A percentile compares a stretch with the other conserved stretches of the same genome.
phyloP scores from a whole-genome alignment of 164 flowering plant genomes.

The Vitis amurensis region DNA sequence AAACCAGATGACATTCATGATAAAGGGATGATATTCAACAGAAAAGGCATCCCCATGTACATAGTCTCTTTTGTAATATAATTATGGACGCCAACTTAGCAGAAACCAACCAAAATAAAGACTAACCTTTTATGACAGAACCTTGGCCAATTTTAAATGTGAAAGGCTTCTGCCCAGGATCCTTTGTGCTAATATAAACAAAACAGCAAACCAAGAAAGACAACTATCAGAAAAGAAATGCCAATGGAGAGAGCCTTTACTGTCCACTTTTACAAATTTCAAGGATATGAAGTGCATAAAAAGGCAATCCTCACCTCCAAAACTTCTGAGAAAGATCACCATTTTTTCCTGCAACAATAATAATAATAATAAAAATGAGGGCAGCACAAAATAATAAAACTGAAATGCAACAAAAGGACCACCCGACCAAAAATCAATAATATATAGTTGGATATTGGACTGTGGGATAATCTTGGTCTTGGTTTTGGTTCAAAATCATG shows the following conservation, averaged over 20 bases:
- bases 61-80: background rate
- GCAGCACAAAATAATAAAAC: too few relatives aligned
- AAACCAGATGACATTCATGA: background rate
- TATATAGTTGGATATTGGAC: too few relatives aligned
- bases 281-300: background rate
- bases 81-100: too few relatives aligned
- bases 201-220: background rate
- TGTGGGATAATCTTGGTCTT: too few relatives aligned
- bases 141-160: conserved; percentile 80
- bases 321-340: conserved; percentile 75
- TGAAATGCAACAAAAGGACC: too few relatives aligned
- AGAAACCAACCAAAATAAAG: background rate
- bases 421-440: too few relatives aligned
- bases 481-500: too few relatives aligned
- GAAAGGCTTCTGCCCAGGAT: conserved; percentile 93
- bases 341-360: conserved; percentile 64
- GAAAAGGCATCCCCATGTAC: background rate
- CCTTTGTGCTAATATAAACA: conserved; percentile 68
- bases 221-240: background rate
- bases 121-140: conserved; percentile 78
- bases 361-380: background rate
- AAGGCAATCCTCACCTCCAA: conserved; percentile 69
- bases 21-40: background rate
- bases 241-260: background rate
- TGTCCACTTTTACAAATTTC: background rate